Percentiles rank a stretch among this genome's conserved stretches.
phyloP scores from a whole-genome alignment of 2,329 filamentous ascomycete genomes.

The Acrocalymma vagum region DNA sequence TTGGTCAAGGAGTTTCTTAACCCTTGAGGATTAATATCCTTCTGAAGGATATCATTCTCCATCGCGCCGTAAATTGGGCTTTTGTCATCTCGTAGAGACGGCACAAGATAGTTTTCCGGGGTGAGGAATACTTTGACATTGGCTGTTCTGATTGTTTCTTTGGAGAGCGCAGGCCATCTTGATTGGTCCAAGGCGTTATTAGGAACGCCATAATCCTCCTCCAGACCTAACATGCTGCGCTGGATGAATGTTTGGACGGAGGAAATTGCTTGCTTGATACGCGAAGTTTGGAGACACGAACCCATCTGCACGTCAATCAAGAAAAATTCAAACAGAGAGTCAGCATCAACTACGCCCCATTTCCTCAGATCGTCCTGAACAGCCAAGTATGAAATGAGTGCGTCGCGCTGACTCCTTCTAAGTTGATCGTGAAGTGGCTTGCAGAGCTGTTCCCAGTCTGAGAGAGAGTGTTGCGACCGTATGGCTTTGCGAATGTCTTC shows the following conservation, averaged over 20 bases:
- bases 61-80: conserved; percentile 26
- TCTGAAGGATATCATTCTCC: conserved; percentile 29
- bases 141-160: no score
- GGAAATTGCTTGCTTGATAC: conserved; percentile 44
- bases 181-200: no score
- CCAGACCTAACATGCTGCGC: conserved; percentile 40
- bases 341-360: conserved; percentile 13
- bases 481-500: no score
- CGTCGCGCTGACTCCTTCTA: conserved; percentile 6
- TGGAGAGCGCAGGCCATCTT: no score
- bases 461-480: neutral
- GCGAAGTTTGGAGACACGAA: conserved; percentile 31
- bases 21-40: conserved; percentile 5
- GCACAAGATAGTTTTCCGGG: conserved; percentile 46
- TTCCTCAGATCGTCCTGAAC: neutral
- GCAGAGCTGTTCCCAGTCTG: neutral
- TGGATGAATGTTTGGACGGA: conserved; percentile 42
- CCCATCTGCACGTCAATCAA: conserved; percentile 45
- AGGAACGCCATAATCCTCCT: conserved; percentile 21
- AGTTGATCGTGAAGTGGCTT: conserved; percentile 1
- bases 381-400: conserved; percentile 6
- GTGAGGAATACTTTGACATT: conserved; percentile 42
- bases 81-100: conserved; percentile 44
- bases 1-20: neutral
- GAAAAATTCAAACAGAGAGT: conserved; percentile 40